Conservation (phyloP, 257 asterid genomes). For the Euphrasia confusa region DNA sequence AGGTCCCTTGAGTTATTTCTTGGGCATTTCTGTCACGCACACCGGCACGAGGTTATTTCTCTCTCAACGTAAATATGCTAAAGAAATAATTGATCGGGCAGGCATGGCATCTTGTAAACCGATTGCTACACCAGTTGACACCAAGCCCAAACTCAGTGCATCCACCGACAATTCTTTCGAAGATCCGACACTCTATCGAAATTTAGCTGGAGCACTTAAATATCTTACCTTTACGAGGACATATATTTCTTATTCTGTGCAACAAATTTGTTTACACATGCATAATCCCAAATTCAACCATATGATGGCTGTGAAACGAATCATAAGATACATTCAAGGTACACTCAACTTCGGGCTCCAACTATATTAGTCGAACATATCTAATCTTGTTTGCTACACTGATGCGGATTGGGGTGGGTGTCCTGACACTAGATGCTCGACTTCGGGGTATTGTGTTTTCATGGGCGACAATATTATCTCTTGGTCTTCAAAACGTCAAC, state of each 20-base stretch:
- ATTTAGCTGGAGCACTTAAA: no score
- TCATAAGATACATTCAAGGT: background rate
- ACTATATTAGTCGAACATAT: background rate
- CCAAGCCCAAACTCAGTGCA: background rate
- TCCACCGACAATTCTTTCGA: background rate
- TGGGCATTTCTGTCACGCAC: background rate
- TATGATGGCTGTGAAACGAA: background rate
- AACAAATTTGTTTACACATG: background rate
- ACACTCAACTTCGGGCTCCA: background rate
- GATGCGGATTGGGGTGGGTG: no score
- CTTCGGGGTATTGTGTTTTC: no score
- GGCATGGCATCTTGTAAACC: background rate
- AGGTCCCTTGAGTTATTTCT: no score
- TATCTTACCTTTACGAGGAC: background rate
- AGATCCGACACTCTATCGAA: background rate
- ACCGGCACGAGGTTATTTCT: background rate
- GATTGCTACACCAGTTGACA: background rate
- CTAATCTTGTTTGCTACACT: background rate
- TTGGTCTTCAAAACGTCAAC: no score
- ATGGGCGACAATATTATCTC: no score
- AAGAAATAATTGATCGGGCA: background rate
- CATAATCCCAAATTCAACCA: background rate
- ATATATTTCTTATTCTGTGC: background rate
- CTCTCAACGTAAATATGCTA: background rate
- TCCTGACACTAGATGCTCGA: no score